Conservation (phyloP, 2,329 filamentous ascomycete species). For the Alternaria arbusti region DNA sequence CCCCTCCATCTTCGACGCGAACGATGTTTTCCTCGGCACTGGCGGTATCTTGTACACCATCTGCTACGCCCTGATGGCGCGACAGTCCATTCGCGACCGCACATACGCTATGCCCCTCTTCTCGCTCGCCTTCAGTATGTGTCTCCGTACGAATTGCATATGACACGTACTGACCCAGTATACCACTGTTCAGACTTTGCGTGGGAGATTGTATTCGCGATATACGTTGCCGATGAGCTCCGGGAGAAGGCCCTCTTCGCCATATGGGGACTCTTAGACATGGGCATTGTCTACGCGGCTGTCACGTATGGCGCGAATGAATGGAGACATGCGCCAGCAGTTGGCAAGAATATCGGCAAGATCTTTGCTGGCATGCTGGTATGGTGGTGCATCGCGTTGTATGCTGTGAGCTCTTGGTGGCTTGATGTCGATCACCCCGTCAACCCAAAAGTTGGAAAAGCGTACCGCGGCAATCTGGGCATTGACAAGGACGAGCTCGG, state of each 20-base stretch:
- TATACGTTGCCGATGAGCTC: slow-evolving; percentile 54
- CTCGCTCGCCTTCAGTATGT: slow-evolving; percentile 52
- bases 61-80: slow-evolving; percentile 57
- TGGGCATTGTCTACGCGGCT: slow-evolving; percentile 56
- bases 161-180: not conserved
- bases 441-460: slow-evolving; percentile 53
- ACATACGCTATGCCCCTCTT: slow-evolving; percentile 60
- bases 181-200: slow-evolving; percentile 47
- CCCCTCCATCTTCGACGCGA: slow-evolving; percentile 12
- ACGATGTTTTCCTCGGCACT: slow-evolving; percentile 18
- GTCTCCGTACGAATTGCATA: not conserved
- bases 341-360: slow-evolving; percentile 51
- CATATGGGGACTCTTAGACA: slow-evolving; percentile 59
- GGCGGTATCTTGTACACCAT: slow-evolving; percentile 26
- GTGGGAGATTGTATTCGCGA: slow-evolving; percentile 60
- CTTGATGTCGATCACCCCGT: slow-evolving; percentile 52
- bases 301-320: slow-evolving; percentile 54
- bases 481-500: slow-evolving; percentile 59
- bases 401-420: slow-evolving; percentile 58
- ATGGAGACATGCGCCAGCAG: slow-evolving; percentile 52
- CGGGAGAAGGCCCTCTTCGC: slow-evolving; percentile 55
- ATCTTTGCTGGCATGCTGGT: slow-evolving; percentile 49
- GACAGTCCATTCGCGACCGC: slow-evolving; percentile 54
- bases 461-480: slow-evolving; percentile 43
- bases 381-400: slow-evolving; percentile 51